phyloP scores from a whole-genome alignment of 2,329 filamentous ascomycete species.

The Diplodia sapinea region DNA sequence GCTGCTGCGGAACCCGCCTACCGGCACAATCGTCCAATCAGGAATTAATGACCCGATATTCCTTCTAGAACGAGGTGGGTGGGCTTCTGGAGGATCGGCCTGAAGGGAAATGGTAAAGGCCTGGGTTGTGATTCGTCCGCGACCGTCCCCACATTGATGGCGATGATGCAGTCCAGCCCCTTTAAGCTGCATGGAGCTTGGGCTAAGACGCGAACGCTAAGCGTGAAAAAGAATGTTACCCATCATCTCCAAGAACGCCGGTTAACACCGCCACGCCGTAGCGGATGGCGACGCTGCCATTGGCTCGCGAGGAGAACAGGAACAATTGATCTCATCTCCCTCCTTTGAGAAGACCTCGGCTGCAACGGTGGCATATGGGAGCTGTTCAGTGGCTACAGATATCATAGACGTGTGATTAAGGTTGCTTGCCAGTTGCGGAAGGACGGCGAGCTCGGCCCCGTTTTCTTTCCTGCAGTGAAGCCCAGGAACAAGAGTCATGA shows the following conservation, averaged over 20 bases:
- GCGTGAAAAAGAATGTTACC: conserved; percentile 3
- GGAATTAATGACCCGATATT: neutral
- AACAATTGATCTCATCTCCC: neutral
- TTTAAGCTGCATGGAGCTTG: conserved; percentile 22
- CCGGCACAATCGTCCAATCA: neutral
- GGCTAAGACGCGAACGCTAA: neutral
- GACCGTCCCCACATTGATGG: neutral
- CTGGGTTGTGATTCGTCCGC: neutral
- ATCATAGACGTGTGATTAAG: conserved; percentile 19
- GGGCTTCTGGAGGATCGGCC: neutral
- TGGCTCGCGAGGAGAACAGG: neutral
- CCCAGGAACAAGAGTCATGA: conserved; percentile 17
- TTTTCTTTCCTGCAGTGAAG: conserved; percentile 7
- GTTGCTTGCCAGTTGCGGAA: conserved; percentile 25
- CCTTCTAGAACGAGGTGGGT: conserved; percentile 1
- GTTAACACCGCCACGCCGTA: neutral
- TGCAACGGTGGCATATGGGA: neutral
- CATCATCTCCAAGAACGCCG: neutral
- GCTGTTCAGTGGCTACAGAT: neutral
- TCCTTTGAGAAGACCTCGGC: neutral
- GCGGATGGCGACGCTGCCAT: neutral
- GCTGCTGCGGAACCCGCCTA: neutral
- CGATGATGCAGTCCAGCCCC: conserved; percentile 4
- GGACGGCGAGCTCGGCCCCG: conserved; percentile 14
- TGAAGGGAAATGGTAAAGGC: neutral